Conservation (phyloP, 2,329 filamentous ascomycete species). For the Hortaea werneckii region DNA sequence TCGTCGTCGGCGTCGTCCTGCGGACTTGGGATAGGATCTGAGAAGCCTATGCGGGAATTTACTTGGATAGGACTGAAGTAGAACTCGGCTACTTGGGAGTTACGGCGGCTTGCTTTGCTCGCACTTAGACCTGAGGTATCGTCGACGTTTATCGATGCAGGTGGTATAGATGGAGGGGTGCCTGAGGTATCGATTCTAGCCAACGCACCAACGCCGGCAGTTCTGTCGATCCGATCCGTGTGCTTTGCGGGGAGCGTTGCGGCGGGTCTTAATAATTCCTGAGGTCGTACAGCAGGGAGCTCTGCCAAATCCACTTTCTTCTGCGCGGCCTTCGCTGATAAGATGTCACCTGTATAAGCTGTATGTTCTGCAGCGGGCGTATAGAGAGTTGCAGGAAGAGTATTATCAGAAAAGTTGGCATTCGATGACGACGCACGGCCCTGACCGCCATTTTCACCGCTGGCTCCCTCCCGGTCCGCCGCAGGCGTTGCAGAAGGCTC, state of each 20-base stretch:
- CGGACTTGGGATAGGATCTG: conserved; percentile 10
- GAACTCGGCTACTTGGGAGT: conserved; percentile 10
- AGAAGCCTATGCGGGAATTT: conserved; percentile 12
- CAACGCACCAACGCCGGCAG: not conserved
- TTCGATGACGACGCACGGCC: not conserved
- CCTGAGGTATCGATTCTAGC: not conserved
- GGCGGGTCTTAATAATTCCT: not conserved
- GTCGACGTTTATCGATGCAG: not conserved
- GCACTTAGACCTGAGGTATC: too few relatives aligned
- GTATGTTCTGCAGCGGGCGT: too few relatives aligned
- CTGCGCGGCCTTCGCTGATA: not conserved
- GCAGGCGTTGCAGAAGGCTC: not conserved
- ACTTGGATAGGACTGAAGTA: conserved; percentile 19
- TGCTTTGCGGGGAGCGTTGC: not conserved
- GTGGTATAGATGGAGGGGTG: not conserved
- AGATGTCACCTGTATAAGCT: not conserved
- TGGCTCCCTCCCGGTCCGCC: not conserved
- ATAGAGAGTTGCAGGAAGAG: too few relatives aligned
- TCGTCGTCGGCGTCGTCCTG: too few relatives aligned
- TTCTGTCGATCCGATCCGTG: not conserved
- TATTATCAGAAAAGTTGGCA: not conserved
- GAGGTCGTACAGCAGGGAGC: not conserved
- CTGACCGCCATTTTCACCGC: not conserved
- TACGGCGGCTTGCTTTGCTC: not conserved
- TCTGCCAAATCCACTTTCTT: not conserved